Evolutionary conservation across 202 grass and related monocot genomes (phyloP).

Genomic region (Schoenoplectus tabernaemontani): DNA sequence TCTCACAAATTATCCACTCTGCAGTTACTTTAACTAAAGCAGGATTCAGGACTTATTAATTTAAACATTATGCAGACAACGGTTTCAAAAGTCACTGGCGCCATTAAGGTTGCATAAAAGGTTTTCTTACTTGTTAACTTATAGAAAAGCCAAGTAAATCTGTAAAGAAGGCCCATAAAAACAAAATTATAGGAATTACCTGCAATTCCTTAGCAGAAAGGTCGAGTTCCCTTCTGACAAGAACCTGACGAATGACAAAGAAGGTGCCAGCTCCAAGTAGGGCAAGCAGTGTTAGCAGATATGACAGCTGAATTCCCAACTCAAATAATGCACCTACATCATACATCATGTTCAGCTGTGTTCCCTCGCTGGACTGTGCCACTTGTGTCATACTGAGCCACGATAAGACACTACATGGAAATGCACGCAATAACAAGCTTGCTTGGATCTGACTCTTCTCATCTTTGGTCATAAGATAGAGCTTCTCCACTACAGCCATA

Average conservation of each 20-base stretch:
- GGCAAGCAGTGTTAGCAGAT: conserved; percentile 75
- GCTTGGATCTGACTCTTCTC: conserved; percentile 23
- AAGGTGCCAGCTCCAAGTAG: conserved; percentile 93
- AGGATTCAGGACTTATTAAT: background rate
- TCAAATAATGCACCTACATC: conserved; percentile 87
- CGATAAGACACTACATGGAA: conserved; percentile 47
- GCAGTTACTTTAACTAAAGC: background rate
- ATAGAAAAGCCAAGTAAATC: background rate
- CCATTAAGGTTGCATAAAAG: background rate
- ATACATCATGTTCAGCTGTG: conserved; percentile 64
- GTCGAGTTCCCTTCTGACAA: conserved; percentile 90
- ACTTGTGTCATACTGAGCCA: conserved; percentile 54
- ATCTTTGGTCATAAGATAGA: conserved; percentile 2
- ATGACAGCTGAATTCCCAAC: conserved; percentile 87
- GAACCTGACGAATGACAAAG: conserved; percentile 88
- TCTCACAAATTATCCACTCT: no score
- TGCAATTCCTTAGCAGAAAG: conserved; percentile 99
- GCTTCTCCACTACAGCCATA: background rate
- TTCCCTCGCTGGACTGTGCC: conserved; percentile 54
- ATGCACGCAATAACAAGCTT: conserved; percentile 15
- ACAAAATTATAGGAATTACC: conserved; percentile 34
- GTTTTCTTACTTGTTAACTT: background rate
- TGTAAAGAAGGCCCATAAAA: background rate
- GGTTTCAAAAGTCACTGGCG: background rate
- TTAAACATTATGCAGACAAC: background rate